A percentile compares a stretch with the other conserved stretches of the same genome.
Evolutionary conservation across 1,284 basidiomycete genomes (phyloP).

Genomic region (Tetrapyrgos nigripes): DNA sequence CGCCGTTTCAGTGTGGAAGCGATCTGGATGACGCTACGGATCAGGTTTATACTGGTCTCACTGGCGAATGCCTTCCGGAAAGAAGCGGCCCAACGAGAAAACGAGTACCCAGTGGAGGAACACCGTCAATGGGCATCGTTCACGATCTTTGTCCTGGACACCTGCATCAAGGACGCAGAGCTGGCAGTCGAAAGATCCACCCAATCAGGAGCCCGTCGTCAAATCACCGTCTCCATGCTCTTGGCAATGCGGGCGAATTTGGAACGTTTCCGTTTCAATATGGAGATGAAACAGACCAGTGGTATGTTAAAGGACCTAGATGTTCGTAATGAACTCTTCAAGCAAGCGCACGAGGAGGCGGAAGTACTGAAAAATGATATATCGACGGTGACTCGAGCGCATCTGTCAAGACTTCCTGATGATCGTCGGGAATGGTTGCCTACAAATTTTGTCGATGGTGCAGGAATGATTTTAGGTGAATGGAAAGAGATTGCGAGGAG

Average conservation of each 20-base stretch:
- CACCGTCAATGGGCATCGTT: constrained; percentile 43
- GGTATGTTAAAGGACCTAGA: not conserved
- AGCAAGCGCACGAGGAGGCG: not conserved
- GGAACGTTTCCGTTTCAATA: constrained; percentile 13
- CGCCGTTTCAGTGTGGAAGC: constrained; percentile 18
- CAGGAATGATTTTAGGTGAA: not conserved
- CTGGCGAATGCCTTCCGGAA: not conserved
- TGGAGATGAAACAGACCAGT: constrained; percentile 6
- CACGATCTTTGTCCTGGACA: constrained; percentile 45
- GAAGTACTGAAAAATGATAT: not conserved
- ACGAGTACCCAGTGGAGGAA: not conserved
- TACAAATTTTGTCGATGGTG: not conserved
- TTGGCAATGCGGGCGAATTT: constrained; percentile 9
- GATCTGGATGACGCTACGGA: constrained; percentile 32
- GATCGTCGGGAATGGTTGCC: not conserved
- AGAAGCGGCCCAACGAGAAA: not conserved
- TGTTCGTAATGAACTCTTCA: not conserved
- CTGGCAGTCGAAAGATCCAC: constrained; percentile 45
- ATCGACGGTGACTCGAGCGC: not conserved
- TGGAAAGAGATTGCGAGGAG: not conserved
- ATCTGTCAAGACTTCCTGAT: not conserved
- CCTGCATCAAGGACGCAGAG: constrained; percentile 47
- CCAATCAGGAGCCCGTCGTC: constrained; percentile 41
- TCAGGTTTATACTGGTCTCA: constrained; percentile 32
- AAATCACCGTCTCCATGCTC: constrained; percentile 31